A percentile compares a stretch with the other conserved stretches of the same genome.
These are phyloP conservation scores for Athelia sp. DNA, from an alignment of 1,284 basidiomycete species.

Conservation along the genomic window DNA sequence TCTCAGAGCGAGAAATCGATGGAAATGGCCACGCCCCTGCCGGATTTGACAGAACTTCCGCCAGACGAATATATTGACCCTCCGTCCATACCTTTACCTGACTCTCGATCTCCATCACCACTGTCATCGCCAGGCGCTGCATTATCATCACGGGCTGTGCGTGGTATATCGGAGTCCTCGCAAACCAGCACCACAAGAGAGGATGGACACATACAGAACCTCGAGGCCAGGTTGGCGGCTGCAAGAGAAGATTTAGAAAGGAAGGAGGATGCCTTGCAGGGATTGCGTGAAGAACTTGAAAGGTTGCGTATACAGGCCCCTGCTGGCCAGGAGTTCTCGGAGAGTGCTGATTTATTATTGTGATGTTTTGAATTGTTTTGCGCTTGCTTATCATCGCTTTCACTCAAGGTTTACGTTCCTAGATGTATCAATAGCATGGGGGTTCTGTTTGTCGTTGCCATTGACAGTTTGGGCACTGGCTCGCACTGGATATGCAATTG, in stretches of 20 bases:
- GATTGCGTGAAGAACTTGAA: conserved; percentile 13
- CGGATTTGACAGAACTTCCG: conserved; percentile 27
- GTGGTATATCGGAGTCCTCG: too few relatives aligned
- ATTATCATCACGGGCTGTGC: neutral
- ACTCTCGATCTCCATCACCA: conserved; percentile 11
- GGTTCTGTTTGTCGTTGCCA: too few relatives aligned
- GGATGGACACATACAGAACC: conserved; percentile 9
- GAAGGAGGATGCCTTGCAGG: conserved; percentile 15
- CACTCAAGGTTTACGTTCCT: too few relatives aligned
- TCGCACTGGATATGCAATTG: too few relatives aligned
- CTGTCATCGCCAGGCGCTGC: neutral
- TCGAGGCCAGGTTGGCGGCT: conserved; percentile 17
- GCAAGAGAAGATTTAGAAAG: conserved; percentile 15
- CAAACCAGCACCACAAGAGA: neutral
- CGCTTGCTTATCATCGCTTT: too few relatives aligned
- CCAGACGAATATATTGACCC: conserved; percentile 3
- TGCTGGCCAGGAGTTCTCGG: neutral
- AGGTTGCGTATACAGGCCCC: neutral
- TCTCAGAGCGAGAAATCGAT: conserved; percentile 42
- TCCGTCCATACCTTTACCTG: conserved; percentile 16
- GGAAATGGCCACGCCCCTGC: conserved; percentile 54
- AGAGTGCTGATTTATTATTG: neutral
- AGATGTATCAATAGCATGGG: too few relatives aligned
- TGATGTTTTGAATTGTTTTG: neutral
- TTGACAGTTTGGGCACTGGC: too few relatives aligned